A percentile compares a stretch with the other conserved stretches of the same genome.
phyloP scores from a whole-genome alignment of 108 stramenopile genomes.

The Mayamaea pseudoterrestris region DNA sequence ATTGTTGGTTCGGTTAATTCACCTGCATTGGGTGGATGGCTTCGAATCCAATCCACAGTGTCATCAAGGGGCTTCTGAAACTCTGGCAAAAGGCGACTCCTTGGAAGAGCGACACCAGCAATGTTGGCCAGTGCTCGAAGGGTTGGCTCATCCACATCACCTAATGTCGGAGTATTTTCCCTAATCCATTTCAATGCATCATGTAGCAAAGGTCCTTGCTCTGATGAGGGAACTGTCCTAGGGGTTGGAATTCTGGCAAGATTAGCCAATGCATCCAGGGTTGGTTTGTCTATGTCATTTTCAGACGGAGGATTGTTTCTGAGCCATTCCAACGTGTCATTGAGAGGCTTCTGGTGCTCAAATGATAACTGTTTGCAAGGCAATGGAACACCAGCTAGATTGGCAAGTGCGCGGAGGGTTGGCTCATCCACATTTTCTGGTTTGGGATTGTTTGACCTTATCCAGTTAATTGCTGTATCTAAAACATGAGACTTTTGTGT shows the following conservation, averaged over 20 bases:
- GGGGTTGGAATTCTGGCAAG: background rate
- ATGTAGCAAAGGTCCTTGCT: constrained; percentile 4
- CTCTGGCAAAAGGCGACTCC: background rate
- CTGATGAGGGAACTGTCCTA: background rate
- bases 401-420: constrained; percentile 3
- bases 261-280: background rate
- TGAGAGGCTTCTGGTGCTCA: background rate
- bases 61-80: background rate
- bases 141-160: constrained; percentile 9
- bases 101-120: background rate
- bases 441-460: constrained; percentile 2
- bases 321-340: constrained; percentile 1
- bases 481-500: constrained; percentile 2
- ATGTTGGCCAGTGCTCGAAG: constrained; percentile 1
- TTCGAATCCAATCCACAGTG: constrained; percentile 15
- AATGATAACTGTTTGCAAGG: background rate
- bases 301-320: background rate
- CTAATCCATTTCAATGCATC: constrained; percentile 16
- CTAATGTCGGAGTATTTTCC: constrained; percentile 2
- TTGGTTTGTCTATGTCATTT: background rate
- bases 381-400: constrained; percentile 1
- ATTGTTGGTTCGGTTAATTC: constrained; percentile 2
- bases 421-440: constrained; percentile 3
- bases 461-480: constrained; percentile 1
- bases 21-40: constrained; percentile 1